Conservation (phyloP, 2,329 filamentous ascomycete genomes). For the Talaromyces marneffei region DNA sequence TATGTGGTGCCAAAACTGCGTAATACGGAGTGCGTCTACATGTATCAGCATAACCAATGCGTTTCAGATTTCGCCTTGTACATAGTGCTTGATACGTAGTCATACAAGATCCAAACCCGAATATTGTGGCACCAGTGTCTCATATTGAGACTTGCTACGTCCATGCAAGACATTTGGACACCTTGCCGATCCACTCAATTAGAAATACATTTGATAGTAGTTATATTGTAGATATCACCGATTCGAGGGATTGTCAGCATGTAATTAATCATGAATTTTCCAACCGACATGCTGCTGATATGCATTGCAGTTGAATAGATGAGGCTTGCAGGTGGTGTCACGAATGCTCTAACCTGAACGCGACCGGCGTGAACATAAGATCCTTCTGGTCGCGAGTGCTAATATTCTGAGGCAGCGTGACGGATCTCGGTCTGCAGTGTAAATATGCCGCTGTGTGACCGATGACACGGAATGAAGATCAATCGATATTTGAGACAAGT, state of each 20-base stretch:
- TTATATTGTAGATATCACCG: background rate
- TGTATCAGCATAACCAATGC: background rate
- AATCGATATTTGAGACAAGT: background rate
- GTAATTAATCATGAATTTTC: background rate
- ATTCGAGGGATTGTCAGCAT: background rate
- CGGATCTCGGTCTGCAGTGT: background rate
- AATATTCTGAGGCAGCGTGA: background rate
- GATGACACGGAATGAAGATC: background rate
- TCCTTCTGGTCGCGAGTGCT: background rate
- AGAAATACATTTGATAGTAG: background rate
- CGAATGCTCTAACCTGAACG: background rate
- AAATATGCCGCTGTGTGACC: background rate
- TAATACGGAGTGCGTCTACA: background rate
- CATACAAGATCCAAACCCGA: background rate
- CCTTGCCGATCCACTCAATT: background rate
- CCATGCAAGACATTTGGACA: background rate
- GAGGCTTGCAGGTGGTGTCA: background rate
- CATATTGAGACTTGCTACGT: background rate
- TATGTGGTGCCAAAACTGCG: background rate
- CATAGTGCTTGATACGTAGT: background rate
- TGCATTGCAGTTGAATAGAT: background rate
- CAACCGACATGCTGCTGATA: background rate
- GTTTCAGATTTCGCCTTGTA: slow-evolving; percentile 1
- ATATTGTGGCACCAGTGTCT: background rate
- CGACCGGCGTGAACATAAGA: background rate